Percentiles rank a stretch among this genome's conserved stretches.
Conservation (phyloP, 129 eudicot genomes). For the Flaveria sonorensis region DNA sequence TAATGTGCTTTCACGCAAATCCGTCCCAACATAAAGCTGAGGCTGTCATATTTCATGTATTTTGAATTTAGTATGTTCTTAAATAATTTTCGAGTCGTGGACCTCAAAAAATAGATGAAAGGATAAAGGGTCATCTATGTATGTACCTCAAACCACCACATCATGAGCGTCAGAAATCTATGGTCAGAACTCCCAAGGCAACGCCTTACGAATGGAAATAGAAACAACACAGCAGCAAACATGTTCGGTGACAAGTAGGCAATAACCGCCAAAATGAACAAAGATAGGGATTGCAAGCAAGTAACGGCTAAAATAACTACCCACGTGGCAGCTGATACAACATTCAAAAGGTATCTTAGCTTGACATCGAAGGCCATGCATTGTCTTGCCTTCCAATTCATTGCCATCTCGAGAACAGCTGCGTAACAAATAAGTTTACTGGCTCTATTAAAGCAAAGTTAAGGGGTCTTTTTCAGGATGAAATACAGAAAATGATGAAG, state of each 20-base stretch:
- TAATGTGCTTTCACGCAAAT: conserved; percentile 83
- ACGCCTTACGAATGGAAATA: conserved; percentile 64
- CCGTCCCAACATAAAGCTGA: conserved; percentile 91
- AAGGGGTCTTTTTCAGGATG: neutral
- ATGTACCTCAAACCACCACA: conserved; percentile 87
- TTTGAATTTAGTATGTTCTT: neutral
- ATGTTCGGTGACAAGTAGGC: too few species aligned
- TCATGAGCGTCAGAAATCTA: conserved; percentile 79
- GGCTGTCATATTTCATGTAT: too few species aligned
- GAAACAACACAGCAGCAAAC: too few species aligned
- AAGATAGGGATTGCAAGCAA: too few species aligned
- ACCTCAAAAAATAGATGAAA: neutral
- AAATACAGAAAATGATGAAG: conserved; percentile 6
- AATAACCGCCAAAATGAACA: too few species aligned
- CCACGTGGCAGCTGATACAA: conserved; percentile 80
- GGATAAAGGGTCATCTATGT: conserved; percentile 40
- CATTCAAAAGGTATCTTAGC: conserved; percentile 72
- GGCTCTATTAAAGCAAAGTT: neutral
- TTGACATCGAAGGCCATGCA: conserved; percentile 81
- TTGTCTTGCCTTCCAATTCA: conserved; percentile 77
- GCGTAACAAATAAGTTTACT: conserved; percentile 32
- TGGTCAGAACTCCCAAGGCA: conserved; percentile 74
- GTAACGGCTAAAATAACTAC: conserved; percentile 72
- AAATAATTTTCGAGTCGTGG: conserved; percentile 4
- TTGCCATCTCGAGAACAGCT: conserved; percentile 75